Evolutionary conservation across 2,329 filamentous ascomycete species (phyloP), one percentile per base, ranked within the genome.

Genomic region (Lecanosticta acicola): DNA sequence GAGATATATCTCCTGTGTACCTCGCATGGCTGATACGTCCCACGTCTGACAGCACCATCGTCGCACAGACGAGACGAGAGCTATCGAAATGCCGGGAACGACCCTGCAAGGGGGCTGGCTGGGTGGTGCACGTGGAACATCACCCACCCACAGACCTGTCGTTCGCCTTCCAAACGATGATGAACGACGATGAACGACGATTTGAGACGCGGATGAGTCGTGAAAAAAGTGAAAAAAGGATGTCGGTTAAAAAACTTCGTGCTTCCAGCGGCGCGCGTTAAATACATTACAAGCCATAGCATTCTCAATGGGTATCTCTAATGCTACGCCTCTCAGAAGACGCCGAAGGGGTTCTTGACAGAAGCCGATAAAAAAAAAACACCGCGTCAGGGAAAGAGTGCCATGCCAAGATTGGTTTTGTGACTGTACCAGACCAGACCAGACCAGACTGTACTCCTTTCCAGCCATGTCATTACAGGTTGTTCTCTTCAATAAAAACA

Each of bases 211-310:
- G 14, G 10, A 20, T 39, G 37, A 24, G n/a, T n/a, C n/a, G 21
- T 21, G 39, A 41, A 16, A 41, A 20, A 29, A 41, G 17, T 11
- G 29, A 13, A 34, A 32, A 38, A 39, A 35, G 9, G 34, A 41
- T 46, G 44, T 39, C 38, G 39, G 44, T 46, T 26, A 38, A 39
- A 46, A 46, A 19, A 41, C 44, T 37, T 46, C 43, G 36, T 41
- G 32, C 44, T 38, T 41, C 39, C 39, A 37, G 44, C 39, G 38
- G 39, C 18, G 26, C 21, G 20, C n/a, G 42, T 38, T 46, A 46
- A 41, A 33, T 41, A 46, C 33, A 42, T 46, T 46, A 46, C 16
- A 20, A 46, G 44, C 39, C 44, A 33, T 42, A 46, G 44, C 44
- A 37, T 37, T 34, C 32, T 41, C 20, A 33, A 36, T 21, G 44